Evolutionary conservation across 2,329 filamentous ascomycete genomes (phyloP), one percentile per base, ranked within the genome.

Genomic region (Phaeosphaeria sp.): DNA sequence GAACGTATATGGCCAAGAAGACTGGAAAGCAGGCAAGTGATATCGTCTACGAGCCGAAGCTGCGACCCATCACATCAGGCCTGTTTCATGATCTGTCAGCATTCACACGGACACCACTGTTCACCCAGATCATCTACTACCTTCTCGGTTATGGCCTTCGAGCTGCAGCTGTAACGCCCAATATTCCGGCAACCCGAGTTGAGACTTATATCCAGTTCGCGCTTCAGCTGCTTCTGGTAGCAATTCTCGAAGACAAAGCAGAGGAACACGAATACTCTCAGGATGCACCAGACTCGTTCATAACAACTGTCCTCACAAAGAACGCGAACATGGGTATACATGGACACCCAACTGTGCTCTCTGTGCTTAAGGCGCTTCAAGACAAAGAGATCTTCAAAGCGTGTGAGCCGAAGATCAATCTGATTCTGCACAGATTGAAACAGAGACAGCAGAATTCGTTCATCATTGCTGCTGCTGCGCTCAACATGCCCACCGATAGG

Each of bases 131-230:
- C 60, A 87, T 98, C 49, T 96, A 93, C 78, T 95, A 96, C 74
- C 90, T 91, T 21, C 83, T 99, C 15, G 82, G 93, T 18, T 98
- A 96, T 74, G 88, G 91, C 1, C 80, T 96, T 5, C 87, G 89
- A 27, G 88, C 88, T 21, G 82, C 87, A 53, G 84, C 85, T 48
- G 83, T 87, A 25, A 92, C 91, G 0, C 90, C 92, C 0, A 87
- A 83, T 18, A 89, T 98, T 24, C 91, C 92, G 8, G 83, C 85
- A 11, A 96, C 93, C 1, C 87, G 95, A 52, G 85, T 97, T 8
- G 95, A 99, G 78, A 90, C 92, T 0, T 97, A 96, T 77, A 80
- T 98, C 30, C 94, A 98, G 72, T 91, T 97, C 46, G 89, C 97
- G 1, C 80, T 99, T 30, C 95, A 99, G 75, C 83, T 99, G 11